These are phyloP conservation scores for Vitis riparia DNA, from an alignment of 164 flowering plant genomes.

Conservation along the genomic window DNA sequence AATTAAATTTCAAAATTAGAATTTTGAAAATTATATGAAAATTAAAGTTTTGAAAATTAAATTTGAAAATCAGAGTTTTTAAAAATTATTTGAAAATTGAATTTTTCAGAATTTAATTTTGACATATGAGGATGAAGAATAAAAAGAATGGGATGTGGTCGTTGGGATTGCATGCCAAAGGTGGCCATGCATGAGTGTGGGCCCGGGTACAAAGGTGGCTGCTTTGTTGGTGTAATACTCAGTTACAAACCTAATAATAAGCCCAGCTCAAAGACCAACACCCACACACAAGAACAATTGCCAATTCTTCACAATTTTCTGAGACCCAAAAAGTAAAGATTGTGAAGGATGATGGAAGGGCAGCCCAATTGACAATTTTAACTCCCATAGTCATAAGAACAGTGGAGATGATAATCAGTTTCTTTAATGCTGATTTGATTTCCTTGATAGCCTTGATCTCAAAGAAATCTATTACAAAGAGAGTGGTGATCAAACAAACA, in stretches of 20 bases:
- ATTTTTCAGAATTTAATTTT: no score
- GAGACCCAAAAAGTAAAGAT: conserved; percentile 55
- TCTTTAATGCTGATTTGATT: conserved; percentile 64
- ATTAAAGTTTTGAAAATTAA: no score
- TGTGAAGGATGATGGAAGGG: conserved; percentile 62
- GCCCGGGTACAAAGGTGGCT: no score
- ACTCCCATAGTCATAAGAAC: conserved; percentile 63
- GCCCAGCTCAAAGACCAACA: conserved; percentile 79
- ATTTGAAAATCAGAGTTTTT: no score
- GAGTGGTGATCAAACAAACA: conserved; percentile 69
- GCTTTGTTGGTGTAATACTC: conserved; percentile 82
- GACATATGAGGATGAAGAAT: no score
- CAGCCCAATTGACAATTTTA: conserved; percentile 51
- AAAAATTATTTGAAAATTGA: no score
- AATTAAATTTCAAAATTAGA: no score
- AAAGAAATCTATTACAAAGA: conserved; percentile 69
- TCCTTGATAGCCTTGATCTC: no score
- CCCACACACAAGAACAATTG: conserved; percentile 62
- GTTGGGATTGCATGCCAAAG: no score
- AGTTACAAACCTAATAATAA: conserved; percentile 65
- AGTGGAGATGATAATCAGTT: conserved; percentile 70
- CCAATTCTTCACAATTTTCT: conserved; percentile 68
- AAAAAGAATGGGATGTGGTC: no score
- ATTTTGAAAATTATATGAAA: no score
- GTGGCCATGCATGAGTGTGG: no score